Evolutionary conservation across 1,284 basidiomycete genomes (phyloP), one percentile per base, ranked within the genome.

Genomic region (Fistulina hepatica): DNA sequence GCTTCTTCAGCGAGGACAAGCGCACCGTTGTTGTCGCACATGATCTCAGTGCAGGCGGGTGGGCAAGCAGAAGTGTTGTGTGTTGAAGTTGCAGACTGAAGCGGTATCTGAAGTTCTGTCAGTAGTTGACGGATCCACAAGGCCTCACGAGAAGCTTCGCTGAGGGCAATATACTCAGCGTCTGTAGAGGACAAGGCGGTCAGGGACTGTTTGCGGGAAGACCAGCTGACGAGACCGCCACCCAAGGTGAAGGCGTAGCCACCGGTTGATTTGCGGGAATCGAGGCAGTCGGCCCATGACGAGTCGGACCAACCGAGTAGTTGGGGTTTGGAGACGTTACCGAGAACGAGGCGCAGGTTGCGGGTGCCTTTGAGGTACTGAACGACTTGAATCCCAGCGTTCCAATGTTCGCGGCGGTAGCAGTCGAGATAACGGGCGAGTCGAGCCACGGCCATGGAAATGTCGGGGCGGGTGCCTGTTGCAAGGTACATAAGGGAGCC

Each of bases 321-420:
- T n/a, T n/a, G n/a, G n/a, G n/a, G n/a, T n/a, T n/a, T n/a, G n/a
- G n/a, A n/a, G n/a, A n/a, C n/a, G n/a, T n/a, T n/a, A n/a, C 59
- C 52, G 3, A 61, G 52, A 11, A 43, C 40, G 15, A 67, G 52
- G 24, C 49, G 47, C 9, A 57, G 34, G 12, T 52, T 28, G 5
- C 44, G 32, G 0, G 67, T 66, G 3, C 60, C 59, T n/a, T 59
- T 55, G 2, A 72, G 54, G 44, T 72, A 72, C 0, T 53, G 52
- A 1, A 69, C 48, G 5, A 68, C 52, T 4, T 54, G 53, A 11
- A 62, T 57, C 1, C 58, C 58, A 0, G 60, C 59, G 2, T 52
- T 50, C 58, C 59, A 67, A 44, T 71, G 67, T 0, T 34, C 41
- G 5, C 35, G 38, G 0, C 44, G 33, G 37, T 52, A 58, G 34